Percentiles rank a stretch among this genome's conserved stretches.
Evolutionary conservation across 1,284 basidiomycete genomes (phyloP).

Genomic region (Melanopsichium pennsylvanicum): DNA sequence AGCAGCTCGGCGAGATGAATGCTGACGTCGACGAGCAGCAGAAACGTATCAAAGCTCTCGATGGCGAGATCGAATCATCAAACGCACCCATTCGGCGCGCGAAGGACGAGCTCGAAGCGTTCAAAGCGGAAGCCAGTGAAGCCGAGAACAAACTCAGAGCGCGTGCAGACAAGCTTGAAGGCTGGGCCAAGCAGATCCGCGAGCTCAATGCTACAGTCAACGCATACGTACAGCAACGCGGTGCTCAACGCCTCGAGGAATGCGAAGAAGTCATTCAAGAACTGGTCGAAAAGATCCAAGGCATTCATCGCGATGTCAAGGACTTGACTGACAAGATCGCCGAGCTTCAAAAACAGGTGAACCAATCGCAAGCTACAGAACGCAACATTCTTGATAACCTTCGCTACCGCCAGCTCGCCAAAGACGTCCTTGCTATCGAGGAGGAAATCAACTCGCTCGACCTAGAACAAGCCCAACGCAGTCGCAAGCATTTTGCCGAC

Average conservation of each 20-base stretch:
- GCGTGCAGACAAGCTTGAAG: constrained; percentile 29
- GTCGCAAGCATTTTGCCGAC: constrained; percentile 78
- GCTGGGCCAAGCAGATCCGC: constrained; percentile 49
- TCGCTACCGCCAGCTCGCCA: constrained; percentile 76
- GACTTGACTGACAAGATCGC: constrained; percentile 43
- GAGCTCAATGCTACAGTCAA: constrained; percentile 38
- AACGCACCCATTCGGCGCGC: constrained; percentile 76
- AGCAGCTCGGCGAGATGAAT: constrained; percentile 69
- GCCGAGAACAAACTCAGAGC: constrained; percentile 71
- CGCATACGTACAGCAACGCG: constrained; percentile 42
- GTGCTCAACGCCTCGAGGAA: constrained; percentile 41
- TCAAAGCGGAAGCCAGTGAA: constrained; percentile 71
- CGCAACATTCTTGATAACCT: constrained; percentile 85
- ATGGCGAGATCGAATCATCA: constrained; percentile 73
- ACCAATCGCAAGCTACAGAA: constrained; percentile 65
- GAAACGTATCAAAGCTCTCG: constrained; percentile 66
- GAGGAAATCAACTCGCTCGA: constrained; percentile 73
- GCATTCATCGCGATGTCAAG: constrained; percentile 33
- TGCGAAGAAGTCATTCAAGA: constrained; percentile 52
- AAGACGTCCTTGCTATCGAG: constrained; percentile 76
- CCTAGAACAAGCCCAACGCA: constrained; percentile 48
- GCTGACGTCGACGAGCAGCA: constrained; percentile 69
- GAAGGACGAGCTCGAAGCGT: constrained; percentile 72
- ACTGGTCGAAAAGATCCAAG: constrained; percentile 52
- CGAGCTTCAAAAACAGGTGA: constrained; percentile 63